phyloP scores from a whole-genome alignment of 306 rosid species.

The Ceratonia siliqua region DNA sequence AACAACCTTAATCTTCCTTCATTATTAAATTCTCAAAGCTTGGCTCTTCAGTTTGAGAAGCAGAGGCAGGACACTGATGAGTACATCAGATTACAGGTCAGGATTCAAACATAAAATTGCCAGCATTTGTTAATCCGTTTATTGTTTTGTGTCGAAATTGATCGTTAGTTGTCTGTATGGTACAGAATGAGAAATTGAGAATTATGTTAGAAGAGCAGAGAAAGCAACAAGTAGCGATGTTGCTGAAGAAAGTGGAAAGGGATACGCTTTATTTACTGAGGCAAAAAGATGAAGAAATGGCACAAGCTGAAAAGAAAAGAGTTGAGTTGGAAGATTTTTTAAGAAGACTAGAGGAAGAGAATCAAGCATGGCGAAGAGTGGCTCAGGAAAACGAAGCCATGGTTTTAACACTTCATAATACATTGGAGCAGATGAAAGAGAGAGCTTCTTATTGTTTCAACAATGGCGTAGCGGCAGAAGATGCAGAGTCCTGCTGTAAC shows the following conservation, averaged over 20 bases:
- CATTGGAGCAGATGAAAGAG: conserved; percentile 58
- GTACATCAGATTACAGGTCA: conserved; percentile 60
- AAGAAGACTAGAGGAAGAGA: conserved; percentile 61
- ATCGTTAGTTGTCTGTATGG: not conserved
- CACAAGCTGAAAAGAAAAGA: conserved; percentile 42
- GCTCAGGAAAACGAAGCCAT: conserved; percentile 64
- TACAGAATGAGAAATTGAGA: conserved; percentile 65
- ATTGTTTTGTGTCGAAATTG: not conserved
- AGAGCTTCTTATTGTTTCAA: conserved; percentile 27
- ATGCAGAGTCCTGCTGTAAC: conserved; percentile 67
- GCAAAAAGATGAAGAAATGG: conserved; percentile 62
- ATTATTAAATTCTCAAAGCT: conserved; percentile 24
- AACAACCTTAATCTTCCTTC: not conserved
- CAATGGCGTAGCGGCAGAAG: conserved; percentile 43
- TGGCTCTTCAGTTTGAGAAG: conserved; percentile 46
- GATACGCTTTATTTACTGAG: conserved; percentile 28
- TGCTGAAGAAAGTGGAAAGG: conserved; percentile 48
- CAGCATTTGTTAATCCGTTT: not conserved
- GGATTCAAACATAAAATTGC: conserved; percentile 23
- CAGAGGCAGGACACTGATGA: conserved; percentile 56
- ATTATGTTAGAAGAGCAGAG: conserved; percentile 50
- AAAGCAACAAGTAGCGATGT: conserved; percentile 42
- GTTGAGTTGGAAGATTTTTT: conserved; percentile 57
- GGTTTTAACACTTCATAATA: conserved; percentile 49
- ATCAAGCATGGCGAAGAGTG: conserved; percentile 52